phyloP scores from a whole-genome alignment of 1,284 basidiomycete genomes.

The Anthracocystis walkeri region DNA sequence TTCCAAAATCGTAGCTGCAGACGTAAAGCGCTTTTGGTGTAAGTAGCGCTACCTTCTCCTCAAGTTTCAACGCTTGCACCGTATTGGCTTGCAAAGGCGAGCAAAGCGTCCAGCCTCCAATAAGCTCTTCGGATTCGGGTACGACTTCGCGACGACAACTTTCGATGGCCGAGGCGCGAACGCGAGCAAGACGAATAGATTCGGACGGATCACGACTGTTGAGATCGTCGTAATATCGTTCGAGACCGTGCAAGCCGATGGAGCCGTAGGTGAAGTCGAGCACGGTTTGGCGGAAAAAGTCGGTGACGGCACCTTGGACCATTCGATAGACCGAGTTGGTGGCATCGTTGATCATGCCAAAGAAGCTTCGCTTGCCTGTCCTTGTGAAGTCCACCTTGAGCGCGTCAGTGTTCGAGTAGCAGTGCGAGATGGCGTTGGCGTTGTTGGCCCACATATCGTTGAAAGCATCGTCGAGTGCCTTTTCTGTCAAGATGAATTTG shows the following conservation, averaged over 20 bases:
- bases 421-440: conserved; percentile 70
- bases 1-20: conserved; percentile 78
- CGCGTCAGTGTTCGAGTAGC: conserved; percentile 75
- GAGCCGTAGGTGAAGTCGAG: conserved; percentile 61
- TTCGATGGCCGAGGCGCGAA: conserved; percentile 73
- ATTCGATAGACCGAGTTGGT: conserved; percentile 62
- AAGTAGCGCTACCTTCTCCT: conserved; percentile 90
- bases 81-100: conserved; percentile 82
- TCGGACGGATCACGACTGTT: conserved; percentile 90
- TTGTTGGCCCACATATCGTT: conserved; percentile 91
- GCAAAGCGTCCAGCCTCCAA: conserved; percentile 92
- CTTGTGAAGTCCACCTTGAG: conserved; percentile 94
- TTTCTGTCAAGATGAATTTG: conserved; percentile 36
- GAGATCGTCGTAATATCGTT: conserved; percentile 71
- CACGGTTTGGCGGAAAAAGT: conserved; percentile 88
- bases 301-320: conserved; percentile 76
- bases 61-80: conserved; percentile 73
- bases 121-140: conserved; percentile 79
- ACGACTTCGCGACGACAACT: conserved; percentile 39
- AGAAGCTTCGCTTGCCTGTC: conserved; percentile 91
- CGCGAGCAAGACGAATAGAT: conserved; percentile 84
- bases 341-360: conserved; percentile 75
- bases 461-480: conserved; percentile 73
- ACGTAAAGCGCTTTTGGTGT: conserved; percentile 78
- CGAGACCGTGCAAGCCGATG: conserved; percentile 39